These are phyloP conservation scores for Acanthamoeba castellanii DNA, from an alignment of 208 protist species.

Conservation along the genomic window DNA sequence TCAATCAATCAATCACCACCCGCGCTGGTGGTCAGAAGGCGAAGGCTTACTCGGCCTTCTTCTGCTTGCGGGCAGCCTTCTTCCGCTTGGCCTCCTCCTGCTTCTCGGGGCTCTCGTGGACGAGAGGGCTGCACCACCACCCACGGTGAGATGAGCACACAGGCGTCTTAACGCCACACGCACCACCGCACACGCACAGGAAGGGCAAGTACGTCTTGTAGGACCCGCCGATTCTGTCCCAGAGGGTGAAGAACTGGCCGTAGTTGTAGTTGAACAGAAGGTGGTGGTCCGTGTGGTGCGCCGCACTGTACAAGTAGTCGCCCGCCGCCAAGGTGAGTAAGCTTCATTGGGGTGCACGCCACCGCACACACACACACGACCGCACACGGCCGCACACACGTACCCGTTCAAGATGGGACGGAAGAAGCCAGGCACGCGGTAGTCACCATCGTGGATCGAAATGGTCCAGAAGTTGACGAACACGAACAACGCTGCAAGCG, in stretches of 20 bases:
- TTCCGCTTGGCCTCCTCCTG: neutral
- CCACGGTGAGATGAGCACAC: neutral
- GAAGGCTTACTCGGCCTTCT: neutral
- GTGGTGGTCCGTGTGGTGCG: slow-evolving; percentile 96
- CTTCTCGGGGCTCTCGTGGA: slow-evolving; percentile 29
- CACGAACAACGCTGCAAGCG: slow-evolving; percentile 88
- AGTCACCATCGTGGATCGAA: slow-evolving; percentile 92
- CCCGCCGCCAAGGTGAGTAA: neutral
- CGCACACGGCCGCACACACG: neutral
- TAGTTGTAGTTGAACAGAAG: slow-evolving; percentile 95
- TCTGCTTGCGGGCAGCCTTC: neutral
- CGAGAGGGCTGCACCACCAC: neutral
- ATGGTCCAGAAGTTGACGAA: slow-evolving; percentile 96
- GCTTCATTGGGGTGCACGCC: neutral
- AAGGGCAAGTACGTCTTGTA: slow-evolving; percentile 80
- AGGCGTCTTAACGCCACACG: neutral
- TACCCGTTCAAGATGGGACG: slow-evolving; percentile 9
- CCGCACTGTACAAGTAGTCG: slow-evolving; percentile 90
- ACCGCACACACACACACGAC: neutral
- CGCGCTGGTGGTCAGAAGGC: too few relatives aligned
- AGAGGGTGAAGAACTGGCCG: slow-evolving; percentile 95
- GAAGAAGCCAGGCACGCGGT: neutral
- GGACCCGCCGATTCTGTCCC: slow-evolving; percentile 93
- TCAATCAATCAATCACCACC: too few relatives aligned
- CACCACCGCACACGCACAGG: neutral